Evolutionary conservation across 257 asterid species (phyloP).

Genomic region (Nemophila menziesii): DNA sequence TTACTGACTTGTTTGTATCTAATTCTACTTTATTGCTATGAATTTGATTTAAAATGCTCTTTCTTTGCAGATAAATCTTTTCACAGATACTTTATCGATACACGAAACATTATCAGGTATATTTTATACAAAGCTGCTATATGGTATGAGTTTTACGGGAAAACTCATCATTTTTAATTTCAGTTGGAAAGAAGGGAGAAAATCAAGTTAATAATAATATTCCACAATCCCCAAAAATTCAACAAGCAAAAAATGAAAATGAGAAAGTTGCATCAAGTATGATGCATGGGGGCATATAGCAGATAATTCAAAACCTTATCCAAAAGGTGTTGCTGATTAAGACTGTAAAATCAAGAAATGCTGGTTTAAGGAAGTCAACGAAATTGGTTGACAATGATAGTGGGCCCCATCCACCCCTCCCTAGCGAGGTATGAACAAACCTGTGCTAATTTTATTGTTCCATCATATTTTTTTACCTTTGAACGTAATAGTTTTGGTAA

Average conservation of each 20-base stretch:
- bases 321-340: conserved; percentile 28
- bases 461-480: conserved; percentile 13
- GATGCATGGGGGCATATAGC: conserved; percentile 32
- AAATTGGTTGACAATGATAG: conserved; percentile 23
- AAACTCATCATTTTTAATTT: conserved; percentile 22
- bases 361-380: conserved; percentile 27
- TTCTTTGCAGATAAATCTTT: conserved; percentile 84
- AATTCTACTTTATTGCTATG: no score
- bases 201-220: conserved; percentile 26
- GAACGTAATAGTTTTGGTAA: conserved; percentile 16
- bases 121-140: conserved; percentile 15
- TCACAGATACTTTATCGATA: conserved; percentile 75
- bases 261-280: conserved; percentile 27
- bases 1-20: no score
- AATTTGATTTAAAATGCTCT: no score
- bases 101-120: conserved; percentile 79
- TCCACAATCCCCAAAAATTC: conserved; percentile 27
- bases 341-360: conserved; percentile 26
- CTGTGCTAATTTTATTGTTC: neutral
- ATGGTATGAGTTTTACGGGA: conserved; percentile 6
- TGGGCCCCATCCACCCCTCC: conserved; percentile 49
- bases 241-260: conserved; percentile 23
- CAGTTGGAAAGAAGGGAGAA: conserved; percentile 45
- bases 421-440: conserved; percentile 53
- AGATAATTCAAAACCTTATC: conserved; percentile 29